Evolutionary conservation across 108 stramenopile genomes (phyloP), one percentile per base, ranked within the genome.

Genomic region (Cyclotella cryptica): DNA sequence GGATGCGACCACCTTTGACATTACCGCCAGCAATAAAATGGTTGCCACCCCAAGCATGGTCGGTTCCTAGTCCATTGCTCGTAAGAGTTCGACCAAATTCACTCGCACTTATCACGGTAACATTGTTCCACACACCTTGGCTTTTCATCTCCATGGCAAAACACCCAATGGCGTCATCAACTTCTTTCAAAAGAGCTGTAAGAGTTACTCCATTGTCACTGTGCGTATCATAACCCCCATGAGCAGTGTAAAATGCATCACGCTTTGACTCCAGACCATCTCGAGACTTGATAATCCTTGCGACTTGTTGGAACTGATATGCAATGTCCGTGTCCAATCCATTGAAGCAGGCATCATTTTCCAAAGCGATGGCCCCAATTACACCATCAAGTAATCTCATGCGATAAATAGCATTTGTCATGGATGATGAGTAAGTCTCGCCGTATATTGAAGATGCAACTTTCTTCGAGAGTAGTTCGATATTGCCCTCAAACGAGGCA

Each of bases 1-100:
- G 78, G 45, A 88, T 81, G 22, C 66, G 57, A 13, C 87, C 83
- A n/a, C 89, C 88, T 40, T 77, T 75, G 1, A 88, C 84, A 53
- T 42, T 58, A 13, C 89, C 89, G 30, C 87, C 87, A 40, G 75
- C 43, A 5, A 84, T 41, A 40, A 78, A 74, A 40, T 81, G 72
- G 30, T 83, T 77, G 40, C 77, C 74, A 30, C 69, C 81, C 69
- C 76, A 77, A 40, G 75, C 85, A 61, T 86, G 85, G 43, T 86
- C 85, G 57, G 85, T 86, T 35, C 85, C 85, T 6, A 27, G 18
- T 22, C 85, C 85, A 66, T 86, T 86, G 28, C 46, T 68, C 14
- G 75, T 81, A 10, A 84, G 55, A 19, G 83, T 71, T 13, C 83
- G 68, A 10, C 66, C 83, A 57, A 84, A 84, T 41, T 84, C 83